A percentile compares a stretch with the other conserved stretches of the same genome.
Conservation (phyloP, 2,329 filamentous ascomycete species). For the Nemania abortiva region DNA sequence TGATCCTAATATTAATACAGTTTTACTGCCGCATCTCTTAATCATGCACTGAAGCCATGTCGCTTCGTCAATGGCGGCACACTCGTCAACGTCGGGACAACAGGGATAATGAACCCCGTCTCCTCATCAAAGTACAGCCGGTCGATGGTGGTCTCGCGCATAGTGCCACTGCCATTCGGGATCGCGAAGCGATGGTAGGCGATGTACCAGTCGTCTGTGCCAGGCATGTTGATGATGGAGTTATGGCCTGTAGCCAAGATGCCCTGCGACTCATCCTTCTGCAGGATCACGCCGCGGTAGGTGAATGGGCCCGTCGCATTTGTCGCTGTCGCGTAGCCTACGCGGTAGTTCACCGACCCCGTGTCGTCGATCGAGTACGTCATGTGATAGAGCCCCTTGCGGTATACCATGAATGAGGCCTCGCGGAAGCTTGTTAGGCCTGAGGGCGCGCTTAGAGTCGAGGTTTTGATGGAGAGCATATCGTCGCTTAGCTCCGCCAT, state of each 20-base stretch:
- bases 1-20: not conserved
- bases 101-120: constrained; percentile 54
- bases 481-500: constrained; percentile 59
- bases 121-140: constrained; percentile 54
- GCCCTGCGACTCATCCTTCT: constrained; percentile 56
- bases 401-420: constrained; percentile 58
- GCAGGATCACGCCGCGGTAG: constrained; percentile 58
- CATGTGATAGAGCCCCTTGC: constrained; percentile 60
- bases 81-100: constrained; percentile 54
- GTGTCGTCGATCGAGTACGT: constrained; percentile 64
- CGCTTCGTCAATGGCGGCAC: constrained; percentile 38
- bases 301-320: constrained; percentile 58
- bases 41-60: too few relatives aligned
- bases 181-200: constrained; percentile 63
- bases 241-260: constrained; percentile 62
- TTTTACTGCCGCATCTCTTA: too few relatives aligned
- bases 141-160: constrained; percentile 60
- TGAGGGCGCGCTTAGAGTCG: constrained; percentile 50
- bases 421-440: constrained; percentile 60
- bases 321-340: constrained; percentile 60
- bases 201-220: constrained; percentile 63
- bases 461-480: constrained; percentile 59
- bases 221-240: constrained; percentile 60
- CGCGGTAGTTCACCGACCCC: constrained; percentile 58
- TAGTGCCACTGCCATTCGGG: constrained; percentile 58